Evolutionary conservation across 2,329 filamentous ascomycete genomes (phyloP).

Genomic region (Neurospora sp.): DNA sequence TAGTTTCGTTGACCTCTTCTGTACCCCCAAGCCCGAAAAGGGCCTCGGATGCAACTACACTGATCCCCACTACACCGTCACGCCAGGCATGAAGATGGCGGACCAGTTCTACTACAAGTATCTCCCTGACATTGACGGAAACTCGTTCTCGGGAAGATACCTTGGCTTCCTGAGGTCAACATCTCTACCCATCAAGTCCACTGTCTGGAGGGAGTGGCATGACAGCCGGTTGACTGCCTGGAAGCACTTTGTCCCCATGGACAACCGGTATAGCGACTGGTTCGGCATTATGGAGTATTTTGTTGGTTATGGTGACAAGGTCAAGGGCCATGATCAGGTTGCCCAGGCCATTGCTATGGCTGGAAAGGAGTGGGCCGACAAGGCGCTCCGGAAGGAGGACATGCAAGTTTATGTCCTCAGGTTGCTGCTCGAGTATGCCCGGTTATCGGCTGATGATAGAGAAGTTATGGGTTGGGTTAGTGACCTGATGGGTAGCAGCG

Average conservation of each 20-base stretch:
- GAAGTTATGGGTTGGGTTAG: conserved; percentile 46
- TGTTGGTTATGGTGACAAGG: conserved; percentile 42
- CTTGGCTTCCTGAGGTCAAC: conserved; percentile 60
- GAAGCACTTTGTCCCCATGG: conserved; percentile 76
- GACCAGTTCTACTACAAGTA: conserved; percentile 56
- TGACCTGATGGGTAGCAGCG: conserved; percentile 21
- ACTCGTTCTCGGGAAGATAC: conserved; percentile 60
- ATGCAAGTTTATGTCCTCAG: conserved; percentile 64
- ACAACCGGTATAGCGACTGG: conserved; percentile 62
- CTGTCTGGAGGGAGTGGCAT: conserved; percentile 74
- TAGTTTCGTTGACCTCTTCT: conserved; percentile 46
- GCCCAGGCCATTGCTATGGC: conserved; percentile 56
- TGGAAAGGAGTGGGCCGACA: conserved; percentile 59
- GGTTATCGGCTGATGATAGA: conserved; percentile 41
- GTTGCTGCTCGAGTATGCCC: conserved; percentile 54
- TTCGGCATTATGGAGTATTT: conserved; percentile 70
- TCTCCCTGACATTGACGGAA: conserved; percentile 68
- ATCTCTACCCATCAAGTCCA: conserved; percentile 66
- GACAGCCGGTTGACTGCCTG: conserved; percentile 64
- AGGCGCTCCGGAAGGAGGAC: conserved; percentile 59
- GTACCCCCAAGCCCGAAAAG: conserved; percentile 27
- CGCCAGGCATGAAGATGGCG: conserved; percentile 31
- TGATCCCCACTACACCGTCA: conserved; percentile 32
- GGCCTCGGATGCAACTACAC: conserved; percentile 38
- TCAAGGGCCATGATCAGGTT: conserved; percentile 40